A percentile compares a stretch with the other conserved stretches of the same genome.
phyloP scores from a whole-genome alignment of 1,139 yeast species.

The Wickerhamomyces sp. region DNA sequence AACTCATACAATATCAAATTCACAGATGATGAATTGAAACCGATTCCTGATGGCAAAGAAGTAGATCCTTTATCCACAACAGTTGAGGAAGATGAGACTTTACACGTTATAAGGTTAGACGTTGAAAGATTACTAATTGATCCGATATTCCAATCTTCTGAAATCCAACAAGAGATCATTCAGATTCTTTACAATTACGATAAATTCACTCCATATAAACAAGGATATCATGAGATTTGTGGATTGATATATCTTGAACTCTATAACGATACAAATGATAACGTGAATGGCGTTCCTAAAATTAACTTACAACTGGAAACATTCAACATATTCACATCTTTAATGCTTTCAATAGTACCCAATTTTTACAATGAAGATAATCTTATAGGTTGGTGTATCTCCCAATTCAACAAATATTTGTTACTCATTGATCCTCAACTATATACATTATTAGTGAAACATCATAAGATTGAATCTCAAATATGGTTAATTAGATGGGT shows the following conservation, averaged over 20 bases:
- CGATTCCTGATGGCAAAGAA: constrained; percentile 4
- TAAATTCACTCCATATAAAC: constrained; percentile 51
- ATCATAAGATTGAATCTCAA: constrained; percentile 51
- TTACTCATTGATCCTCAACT: constrained; percentile 35
- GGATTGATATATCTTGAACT: constrained; percentile 53
- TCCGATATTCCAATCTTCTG: constrained; percentile 36
- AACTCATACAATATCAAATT: constrained; percentile 16
- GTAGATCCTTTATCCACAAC: background rate
- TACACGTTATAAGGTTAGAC: constrained; percentile 55
- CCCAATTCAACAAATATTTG: constrained; percentile 42
- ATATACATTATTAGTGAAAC: constrained; percentile 41
- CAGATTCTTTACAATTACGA: constrained; percentile 49
- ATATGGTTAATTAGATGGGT: constrained; percentile 67
- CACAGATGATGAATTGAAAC: constrained; percentile 13
- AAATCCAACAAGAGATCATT: constrained; percentile 40
- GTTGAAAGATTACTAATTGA: constrained; percentile 60
- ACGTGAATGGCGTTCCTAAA: constrained; percentile 1
- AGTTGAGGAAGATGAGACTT: constrained; percentile 20
- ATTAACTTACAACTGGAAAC: constrained; percentile 18
- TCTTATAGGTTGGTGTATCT: constrained; percentile 29
- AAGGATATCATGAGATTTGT: constrained; percentile 66
- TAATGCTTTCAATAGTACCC: constrained; percentile 31
- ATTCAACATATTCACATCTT: constrained; percentile 26
- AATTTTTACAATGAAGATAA: constrained; percentile 29
- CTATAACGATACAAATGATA: constrained; percentile 30